phyloP scores from a whole-genome alignment of 164 flowering plant genomes.

The Macadamia integrifolia region DNA sequence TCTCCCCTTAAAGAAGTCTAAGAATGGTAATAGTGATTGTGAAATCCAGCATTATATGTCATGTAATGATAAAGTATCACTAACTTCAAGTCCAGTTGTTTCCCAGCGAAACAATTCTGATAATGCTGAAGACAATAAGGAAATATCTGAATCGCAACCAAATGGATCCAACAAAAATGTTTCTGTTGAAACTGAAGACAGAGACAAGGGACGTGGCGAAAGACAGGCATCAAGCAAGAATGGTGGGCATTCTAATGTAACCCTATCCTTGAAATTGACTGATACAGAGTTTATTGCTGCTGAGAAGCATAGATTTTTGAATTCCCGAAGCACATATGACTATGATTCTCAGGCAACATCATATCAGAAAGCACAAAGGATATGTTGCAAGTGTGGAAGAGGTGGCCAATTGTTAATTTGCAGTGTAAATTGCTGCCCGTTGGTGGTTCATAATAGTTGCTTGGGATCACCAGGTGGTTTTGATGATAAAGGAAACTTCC shows the following conservation, averaged over 20 bases:
- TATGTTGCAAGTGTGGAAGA: constrained; percentile 55
- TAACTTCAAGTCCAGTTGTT: constrained; percentile 4
- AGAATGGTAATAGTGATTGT: constrained; percentile 1
- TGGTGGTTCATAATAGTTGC: constrained; percentile 55
- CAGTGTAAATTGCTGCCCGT: constrained; percentile 33
- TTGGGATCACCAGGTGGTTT: constrained; percentile 36
- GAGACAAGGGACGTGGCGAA: constrained; percentile 6
- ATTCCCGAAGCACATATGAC: constrained; percentile 26
- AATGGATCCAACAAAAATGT: not conserved
- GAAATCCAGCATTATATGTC: constrained; percentile 5
- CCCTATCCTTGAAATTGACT: not conserved
- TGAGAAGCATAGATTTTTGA: constrained; percentile 31
- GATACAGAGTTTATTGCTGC: constrained; percentile 22
- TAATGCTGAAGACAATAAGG: no score
- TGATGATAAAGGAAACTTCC: constrained; percentile 42
- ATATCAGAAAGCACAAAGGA: constrained; percentile 27
- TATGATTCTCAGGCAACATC: constrained; percentile 20
- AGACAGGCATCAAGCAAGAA: constrained; percentile 18
- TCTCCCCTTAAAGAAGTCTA: constrained; percentile 4
- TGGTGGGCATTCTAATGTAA: constrained; percentile 18
- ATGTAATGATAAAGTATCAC: constrained; percentile 2
- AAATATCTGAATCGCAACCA: not conserved
- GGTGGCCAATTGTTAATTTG: constrained; percentile 55
- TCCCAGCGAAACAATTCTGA: no score
- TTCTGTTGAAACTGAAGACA: constrained; percentile 2